Base-by-base conservation (phyloP, 139 green algal species). In the Dunaliella primolecta region DNA sequence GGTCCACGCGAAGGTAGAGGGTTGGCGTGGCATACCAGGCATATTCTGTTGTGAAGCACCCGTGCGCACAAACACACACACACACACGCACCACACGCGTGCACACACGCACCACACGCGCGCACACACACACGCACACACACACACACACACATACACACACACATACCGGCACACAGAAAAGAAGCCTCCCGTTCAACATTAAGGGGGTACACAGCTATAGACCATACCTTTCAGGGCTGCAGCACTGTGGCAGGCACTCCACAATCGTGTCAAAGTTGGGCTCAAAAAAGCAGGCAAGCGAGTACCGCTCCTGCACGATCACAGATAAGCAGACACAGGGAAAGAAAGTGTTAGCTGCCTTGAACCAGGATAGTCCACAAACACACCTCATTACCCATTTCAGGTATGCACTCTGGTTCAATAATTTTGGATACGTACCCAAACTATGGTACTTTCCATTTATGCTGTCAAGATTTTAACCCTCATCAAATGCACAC, bases 201-300 rank as follows among this genome's bases (percentile, higher is more conserved):
- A n/a, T n/a, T n/a, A n/a, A 3, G 38, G 34, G 2, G 20, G 27
- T 46, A 2, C 24, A 32, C 80, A 78, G 38, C 46, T 72, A 30
- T 27, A 2, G n/a, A 37, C 34, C 83, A 33, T 21, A 83, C 79
- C 36, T 80, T 76, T 87, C 81, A 34, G 64, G 38, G 64, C 83
- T 74, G 30, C 74, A 84, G 85, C 85, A 89, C 35, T 78, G 81
- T 0, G 93, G 93, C 84, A 98, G 84, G 80, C 89, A 94, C 82
- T 94, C 89, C 75, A 97, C 94, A 24, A 81, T 29, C 0, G 90
- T 78, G 71, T 93, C 88, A 70, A 96, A 96, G 88, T 92, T 92
- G 35, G 92, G 93, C 74, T 93, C 87, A 64, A 97, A 96, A 88
- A 98, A 98, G 90, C 97, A 98, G 0, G 96, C 84, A 21, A 92